Evolutionary conservation across 257 asterid species (phyloP).

Genomic region (Nicotiana knightiana): DNA sequence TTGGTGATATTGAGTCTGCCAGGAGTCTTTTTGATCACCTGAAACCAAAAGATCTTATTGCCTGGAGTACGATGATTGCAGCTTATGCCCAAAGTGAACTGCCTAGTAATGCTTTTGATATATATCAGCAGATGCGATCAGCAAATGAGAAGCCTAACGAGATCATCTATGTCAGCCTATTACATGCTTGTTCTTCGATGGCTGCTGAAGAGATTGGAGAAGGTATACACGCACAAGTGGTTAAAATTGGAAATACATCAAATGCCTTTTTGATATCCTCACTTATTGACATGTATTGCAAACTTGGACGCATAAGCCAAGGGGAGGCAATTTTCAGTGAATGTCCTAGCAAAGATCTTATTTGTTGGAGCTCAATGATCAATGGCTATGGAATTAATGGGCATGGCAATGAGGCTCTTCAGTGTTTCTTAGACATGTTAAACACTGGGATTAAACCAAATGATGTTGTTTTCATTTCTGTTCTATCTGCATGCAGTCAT

Average conservation of each 20-base stretch:
- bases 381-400: slow-evolving; percentile 79
- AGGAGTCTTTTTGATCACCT: slow-evolving; percentile 46
- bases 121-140: slow-evolving; percentile 48
- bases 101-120: slow-evolving; percentile 38
- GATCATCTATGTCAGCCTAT: slow-evolving; percentile 55
- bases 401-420: slow-evolving; percentile 61
- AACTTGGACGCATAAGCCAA: slow-evolving; percentile 45
- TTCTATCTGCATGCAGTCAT: slow-evolving; percentile 80
- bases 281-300: slow-evolving; percentile 70
- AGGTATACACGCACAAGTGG: slow-evolving; percentile 48
- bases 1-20: slow-evolving; percentile 45
- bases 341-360: slow-evolving; percentile 40
- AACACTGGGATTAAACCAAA: slow-evolving; percentile 52
- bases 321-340: slow-evolving; percentile 53
- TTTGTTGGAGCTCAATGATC: slow-evolving; percentile 97
- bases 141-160: slow-evolving; percentile 59
- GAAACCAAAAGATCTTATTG: slow-evolving; percentile 54
- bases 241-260: slow-evolving; percentile 39
- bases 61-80: slow-evolving; percentile 72
- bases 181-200: slow-evolving; percentile 46
- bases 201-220: slow-evolving; percentile 45
- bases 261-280: slow-evolving; percentile 50
- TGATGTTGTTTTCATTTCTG: slow-evolving; percentile 59
- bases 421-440: slow-evolving; percentile 59
- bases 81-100: slow-evolving; percentile 44